Base-by-base conservation (phyloP, 805 yeast species). In the Kodamaea fukazawae region DNA sequence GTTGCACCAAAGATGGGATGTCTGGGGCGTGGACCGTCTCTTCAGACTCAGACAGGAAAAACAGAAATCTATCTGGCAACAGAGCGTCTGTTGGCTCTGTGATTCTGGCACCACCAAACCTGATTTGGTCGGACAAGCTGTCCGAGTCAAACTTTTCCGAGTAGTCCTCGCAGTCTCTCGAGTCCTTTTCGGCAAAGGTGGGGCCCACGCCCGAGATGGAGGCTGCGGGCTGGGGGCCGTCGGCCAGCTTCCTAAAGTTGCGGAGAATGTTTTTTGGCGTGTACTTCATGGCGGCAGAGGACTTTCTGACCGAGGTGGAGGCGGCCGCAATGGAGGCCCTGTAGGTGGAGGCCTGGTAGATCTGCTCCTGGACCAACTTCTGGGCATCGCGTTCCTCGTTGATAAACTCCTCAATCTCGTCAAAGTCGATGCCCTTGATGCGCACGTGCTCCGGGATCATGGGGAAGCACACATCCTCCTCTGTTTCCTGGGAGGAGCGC, bases 381-480 rank as follows among this genome's bases (percentile, higher is more conserved):
- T 53, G 71, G 52, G 76, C 76, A 42, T 70, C 76, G 43, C 80
- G 65, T 49, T 78, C 81, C 40, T 78, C 83, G 38, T 70, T 70
- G 32, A 84, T 79, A 55, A 84, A 87, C 50, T 85, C 93, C 43
- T 87, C 96, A 49, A 91, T 76, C 54, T 89, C 97, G 54, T 81
- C 88, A 54, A 91, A 88, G 61, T 91, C 96, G 49, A 93, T 86
- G 12, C 96, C 96, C 44, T 80, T 81, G 31, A 77, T 67, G 38
- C 71, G 58, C 18, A 69, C 65, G 45, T 69, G 73, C 44, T 83
- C 83, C 3, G 86, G 81, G 36, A 79, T 67, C 87, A 88, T 83
- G 2, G 98, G 98, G 63, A 90, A 90, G 70, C 98, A 91, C 32
- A 91, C 99, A 74, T 91, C 98, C 57, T 88, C 96, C 55, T 91